These are phyloP conservation scores for Heliamphora exappendiculata DNA, from an alignment of 148 eudicot genomes.

Conservation along the genomic window DNA sequence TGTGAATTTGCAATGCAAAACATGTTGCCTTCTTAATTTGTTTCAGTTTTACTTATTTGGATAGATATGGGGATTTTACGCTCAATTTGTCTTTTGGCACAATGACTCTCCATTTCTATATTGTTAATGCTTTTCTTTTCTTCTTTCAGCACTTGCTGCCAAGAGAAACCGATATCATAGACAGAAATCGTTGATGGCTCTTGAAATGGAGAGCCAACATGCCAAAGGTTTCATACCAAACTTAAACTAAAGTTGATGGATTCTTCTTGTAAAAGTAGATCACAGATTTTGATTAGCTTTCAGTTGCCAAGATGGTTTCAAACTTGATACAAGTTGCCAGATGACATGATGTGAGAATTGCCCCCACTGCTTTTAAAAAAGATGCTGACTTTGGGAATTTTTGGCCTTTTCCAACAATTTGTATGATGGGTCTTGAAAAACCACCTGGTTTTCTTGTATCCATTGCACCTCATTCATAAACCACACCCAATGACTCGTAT, in stretches of 20 bases:
- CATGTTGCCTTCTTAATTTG: no score
- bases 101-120: not conserved
- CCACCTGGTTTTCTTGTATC: slow-evolving; percentile 9
- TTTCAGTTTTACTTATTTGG: no score
- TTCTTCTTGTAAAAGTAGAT: not conserved
- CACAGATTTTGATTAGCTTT: slow-evolving; percentile 5
- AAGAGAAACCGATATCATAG: slow-evolving; percentile 78
- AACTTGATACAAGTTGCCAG: slow-evolving; percentile 10
- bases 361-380: not conserved
- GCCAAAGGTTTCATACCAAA: slow-evolving; percentile 76
- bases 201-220: slow-evolving; percentile 91
- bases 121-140: not conserved
- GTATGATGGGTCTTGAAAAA: slow-evolving; percentile 7
- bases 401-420: slow-evolving; percentile 13
- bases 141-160: slow-evolving; percentile 57
- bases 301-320: not conserved
- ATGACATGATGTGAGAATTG: not conserved
- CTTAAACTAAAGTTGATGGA: slow-evolving; percentile 28
- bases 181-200: slow-evolving; percentile 73
- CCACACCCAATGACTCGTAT: slow-evolving; percentile 9
- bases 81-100: not conserved
- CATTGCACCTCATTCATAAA: slow-evolving; percentile 11
- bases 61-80: no score
- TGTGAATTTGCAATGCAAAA: no score
- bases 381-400: not conserved